Evolutionary conservation across 176 grass and related monocot genomes (phyloP), one percentile per base, ranked within the genome.

Genomic region (Triticum aestivum): DNA sequence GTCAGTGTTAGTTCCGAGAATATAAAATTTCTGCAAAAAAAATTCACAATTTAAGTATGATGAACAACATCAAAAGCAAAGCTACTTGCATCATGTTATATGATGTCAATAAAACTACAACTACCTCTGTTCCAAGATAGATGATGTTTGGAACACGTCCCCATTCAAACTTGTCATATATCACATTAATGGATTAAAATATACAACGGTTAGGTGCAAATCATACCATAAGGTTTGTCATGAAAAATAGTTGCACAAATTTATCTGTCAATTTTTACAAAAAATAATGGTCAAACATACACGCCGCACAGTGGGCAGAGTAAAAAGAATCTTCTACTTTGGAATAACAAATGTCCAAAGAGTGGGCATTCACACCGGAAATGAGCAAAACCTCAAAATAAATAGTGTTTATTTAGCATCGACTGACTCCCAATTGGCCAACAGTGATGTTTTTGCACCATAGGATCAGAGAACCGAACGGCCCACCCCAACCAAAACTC

Each of bases 11-110:
- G 91, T 93, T 87, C 94, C 97, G 17, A 99, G 39, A 88, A 99
- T 85, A 91, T 94, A 96, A 84, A 93, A 96, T 58, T 91, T 96
- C 97, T 99, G 94, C 69, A 75, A 94, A 65, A 77, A 70, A 59
- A 21, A 21, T 9, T 68, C 38, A 41, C 33, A 73, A 71, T 72
- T 72, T 68, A 63, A 75, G 82, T 69, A 56, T 47, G 81, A 75
- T 49, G 10, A 84, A 65, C 77, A 69, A 5, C 44, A 87, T 23
- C 33, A 67, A 58, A 75, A 44, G 54, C 34, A 63, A 79, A 79
- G 33, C 12, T 79, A 12, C n/a, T 37, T 79, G 56, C 11, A 63
- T 61, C 77, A 63, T 62, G 56, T 41, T 79, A 39, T 79, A 23
- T 21, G 24, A 79, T 78, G 17, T 37, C 49, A 78, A 23, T 35